A percentile compares a stretch with the other conserved stretches of the same genome.
phyloP scores from a whole-genome alignment of 768 basidiomycete species.

The Chlorophyllum brunneum region DNA sequence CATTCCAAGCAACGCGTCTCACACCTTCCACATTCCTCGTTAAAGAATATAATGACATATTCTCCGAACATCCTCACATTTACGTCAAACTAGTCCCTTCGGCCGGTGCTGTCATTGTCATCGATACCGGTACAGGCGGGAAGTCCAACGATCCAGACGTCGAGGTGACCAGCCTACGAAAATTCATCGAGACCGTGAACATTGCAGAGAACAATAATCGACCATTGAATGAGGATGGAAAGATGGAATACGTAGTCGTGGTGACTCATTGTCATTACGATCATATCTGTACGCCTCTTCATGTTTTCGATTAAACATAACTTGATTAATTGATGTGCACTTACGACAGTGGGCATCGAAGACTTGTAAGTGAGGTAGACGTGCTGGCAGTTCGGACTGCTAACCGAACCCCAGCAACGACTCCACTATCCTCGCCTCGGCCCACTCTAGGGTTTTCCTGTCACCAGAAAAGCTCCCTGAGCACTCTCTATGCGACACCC shows the following conservation, averaged over 20 bases:
- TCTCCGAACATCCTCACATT: constrained; percentile 50
- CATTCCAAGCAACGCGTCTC: constrained; percentile 27
- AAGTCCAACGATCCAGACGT: constrained; percentile 35
- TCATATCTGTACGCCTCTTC: constrained; percentile 50
- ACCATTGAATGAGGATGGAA: constrained; percentile 41
- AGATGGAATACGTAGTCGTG: constrained; percentile 42
- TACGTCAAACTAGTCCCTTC: constrained; percentile 42
- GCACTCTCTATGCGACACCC: constrained; percentile 41
- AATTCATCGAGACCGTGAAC: constrained; percentile 45
- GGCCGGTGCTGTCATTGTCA: constrained; percentile 38
- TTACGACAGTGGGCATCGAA: constrained; percentile 42
- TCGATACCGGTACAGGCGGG: constrained; percentile 57
- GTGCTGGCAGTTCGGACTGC: neutral
- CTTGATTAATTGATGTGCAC: neutral
- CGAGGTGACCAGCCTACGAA: constrained; percentile 37
- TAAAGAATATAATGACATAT: constrained; percentile 49
- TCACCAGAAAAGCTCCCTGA: constrained; percentile 34
- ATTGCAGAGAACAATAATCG: constrained; percentile 37
- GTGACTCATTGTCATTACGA: constrained; percentile 56
- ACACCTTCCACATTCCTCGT: constrained; percentile 35
- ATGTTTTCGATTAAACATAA: neutral
- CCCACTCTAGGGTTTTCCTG: constrained; percentile 42
- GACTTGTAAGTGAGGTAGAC: constrained; percentile 34
- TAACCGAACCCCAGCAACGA: constrained; percentile 25
- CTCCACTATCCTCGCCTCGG: constrained; percentile 45